phyloP scores from a whole-genome alignment of 768 basidiomycete species.

The Kwoniella bestiolae region DNA sequence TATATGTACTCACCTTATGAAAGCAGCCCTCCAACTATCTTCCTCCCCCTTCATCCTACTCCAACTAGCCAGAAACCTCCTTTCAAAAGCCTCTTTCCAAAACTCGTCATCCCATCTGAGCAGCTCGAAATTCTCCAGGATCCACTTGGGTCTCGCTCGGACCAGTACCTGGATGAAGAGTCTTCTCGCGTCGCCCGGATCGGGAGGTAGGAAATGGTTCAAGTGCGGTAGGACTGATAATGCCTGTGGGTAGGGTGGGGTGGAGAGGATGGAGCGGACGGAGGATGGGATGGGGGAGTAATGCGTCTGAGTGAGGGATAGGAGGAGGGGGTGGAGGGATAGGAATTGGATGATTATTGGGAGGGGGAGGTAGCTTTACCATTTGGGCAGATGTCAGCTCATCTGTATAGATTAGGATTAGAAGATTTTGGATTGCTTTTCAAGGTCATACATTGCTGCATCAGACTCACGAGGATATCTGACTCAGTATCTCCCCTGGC shows the following conservation, averaged over 20 bases:
- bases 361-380: conserved; percentile 42
- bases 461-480: conserved; percentile 51
- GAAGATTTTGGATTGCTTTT: too few species aligned
- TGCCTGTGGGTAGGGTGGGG: conserved; percentile 42
- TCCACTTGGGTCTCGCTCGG: conserved; percentile 48
- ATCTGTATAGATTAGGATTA: too few species aligned
- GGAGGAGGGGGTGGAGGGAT: conserved; percentile 39
- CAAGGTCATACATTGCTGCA: too few species aligned
- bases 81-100: conserved; percentile 50
- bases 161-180: conserved; percentile 47
- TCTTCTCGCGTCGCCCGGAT: conserved; percentile 19
- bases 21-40: conserved; percentile 50
- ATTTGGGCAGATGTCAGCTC: too few species aligned
- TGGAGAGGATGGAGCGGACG: conserved; percentile 29
- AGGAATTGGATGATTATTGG: conserved; percentile 38
- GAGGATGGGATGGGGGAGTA: conserved; percentile 40
- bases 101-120: conserved; percentile 37
- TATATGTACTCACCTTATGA: conserved; percentile 49
- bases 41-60: conserved; percentile 41
- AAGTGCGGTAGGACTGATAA: conserved; percentile 39
- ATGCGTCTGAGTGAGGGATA: conserved; percentile 37
- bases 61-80: conserved; percentile 52
- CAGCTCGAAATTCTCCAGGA: conserved; percentile 46
- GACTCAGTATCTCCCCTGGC: conserved; percentile 48
- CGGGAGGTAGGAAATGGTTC: conserved; percentile 36